Evolutionary conservation across 2,329 filamentous ascomycete species (phyloP), one percentile per base, ranked within the genome.

Genomic region (Tolypocladium tropicale): DNA sequence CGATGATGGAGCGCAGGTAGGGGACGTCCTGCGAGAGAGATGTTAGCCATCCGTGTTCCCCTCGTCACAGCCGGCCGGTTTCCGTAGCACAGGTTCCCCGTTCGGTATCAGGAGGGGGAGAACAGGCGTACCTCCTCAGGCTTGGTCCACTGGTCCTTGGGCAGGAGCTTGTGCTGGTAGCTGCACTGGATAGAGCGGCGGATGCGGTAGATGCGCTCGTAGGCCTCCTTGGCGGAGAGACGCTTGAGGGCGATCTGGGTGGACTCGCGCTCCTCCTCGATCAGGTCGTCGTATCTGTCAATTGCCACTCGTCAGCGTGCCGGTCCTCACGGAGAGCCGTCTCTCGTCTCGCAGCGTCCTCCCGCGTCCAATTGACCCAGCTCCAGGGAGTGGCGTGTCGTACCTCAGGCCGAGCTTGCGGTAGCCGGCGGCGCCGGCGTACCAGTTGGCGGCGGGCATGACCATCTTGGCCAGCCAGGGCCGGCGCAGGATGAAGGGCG

Each of bases 181-280:
- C 78, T 82, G 73, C 76, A 78, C 78, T 99, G 94, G 77, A 95
- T 86, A 68, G 94, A 93, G 76, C 94, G 86, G 78, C 94, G 90
- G 75, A 99, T 84, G 70, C 94, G 92, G 86, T 91, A 99, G 73
- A 97, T 85, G 73, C 94, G 93, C 79, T 99, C 94, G 78, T 97
- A 97, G 68, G 86, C 82, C 72, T 94, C 90, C 80, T 95, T 90
- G 68, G 90, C 82, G 57, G 89, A 84, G 60, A 99, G 88, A 72
- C 94, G 90, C 82, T 89, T 89, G 69, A 99, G 83, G 61, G 94
- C 94, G 66, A 86, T 82, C 75, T 94, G 87, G 68, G 96, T 90
- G 57, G 80, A 77, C 67, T 94, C 89, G 79, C 82, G 88, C 79
- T 99, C 94, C 77, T 99, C 94, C 72, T 89, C 84, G 72, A 96